phyloP scores from a whole-genome alignment of 768 basidiomycete species.

The Boletus huronensis region DNA sequence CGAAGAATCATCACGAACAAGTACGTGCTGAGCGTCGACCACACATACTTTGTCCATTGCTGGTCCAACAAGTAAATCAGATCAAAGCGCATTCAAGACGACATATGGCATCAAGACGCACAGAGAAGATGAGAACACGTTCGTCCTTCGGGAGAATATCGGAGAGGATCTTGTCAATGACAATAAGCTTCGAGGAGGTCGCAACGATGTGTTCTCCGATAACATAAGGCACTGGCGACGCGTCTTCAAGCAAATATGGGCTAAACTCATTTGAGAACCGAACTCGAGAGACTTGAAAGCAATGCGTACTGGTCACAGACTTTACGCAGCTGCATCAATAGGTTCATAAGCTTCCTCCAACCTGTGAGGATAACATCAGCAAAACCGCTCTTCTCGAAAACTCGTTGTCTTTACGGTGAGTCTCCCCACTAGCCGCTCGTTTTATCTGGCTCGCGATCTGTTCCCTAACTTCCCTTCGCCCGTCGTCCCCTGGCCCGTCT shows the following conservation, averaged over 20 bases:
- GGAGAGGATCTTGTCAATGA: constrained; percentile 56
- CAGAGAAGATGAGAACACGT: constrained; percentile 66
- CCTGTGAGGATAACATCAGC: constrained; percentile 29
- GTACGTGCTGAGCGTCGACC: not conserved
- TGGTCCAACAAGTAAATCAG: constrained; percentile 25
- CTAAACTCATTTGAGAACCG: constrained; percentile 27
- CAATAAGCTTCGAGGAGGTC: constrained; percentile 53
- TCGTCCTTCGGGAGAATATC: constrained; percentile 58
- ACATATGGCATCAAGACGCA: constrained; percentile 24
- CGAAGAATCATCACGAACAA: not conserved
- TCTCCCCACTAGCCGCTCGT: constrained; percentile 27
- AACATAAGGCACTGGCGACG: constrained; percentile 46
- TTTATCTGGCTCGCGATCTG: constrained; percentile 39
- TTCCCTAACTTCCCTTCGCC: constrained; percentile 39
- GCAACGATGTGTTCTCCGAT: constrained; percentile 56
- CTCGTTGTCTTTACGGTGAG: constrained; percentile 25
- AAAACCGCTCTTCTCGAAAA: not conserved
- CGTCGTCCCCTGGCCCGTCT: constrained; percentile 31
- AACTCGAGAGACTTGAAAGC: not conserved
- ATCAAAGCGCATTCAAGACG: not conserved
- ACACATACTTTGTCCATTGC: constrained; percentile 55
- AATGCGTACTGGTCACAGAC: constrained; percentile 62
- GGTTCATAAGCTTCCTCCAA: constrained; percentile 58
- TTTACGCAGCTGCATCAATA: constrained; percentile 68
- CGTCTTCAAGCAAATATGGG: constrained; percentile 51